Evolutionary conservation across 805 yeast species (phyloP).

Genomic region (Scheffersomyces lignosus): DNA sequence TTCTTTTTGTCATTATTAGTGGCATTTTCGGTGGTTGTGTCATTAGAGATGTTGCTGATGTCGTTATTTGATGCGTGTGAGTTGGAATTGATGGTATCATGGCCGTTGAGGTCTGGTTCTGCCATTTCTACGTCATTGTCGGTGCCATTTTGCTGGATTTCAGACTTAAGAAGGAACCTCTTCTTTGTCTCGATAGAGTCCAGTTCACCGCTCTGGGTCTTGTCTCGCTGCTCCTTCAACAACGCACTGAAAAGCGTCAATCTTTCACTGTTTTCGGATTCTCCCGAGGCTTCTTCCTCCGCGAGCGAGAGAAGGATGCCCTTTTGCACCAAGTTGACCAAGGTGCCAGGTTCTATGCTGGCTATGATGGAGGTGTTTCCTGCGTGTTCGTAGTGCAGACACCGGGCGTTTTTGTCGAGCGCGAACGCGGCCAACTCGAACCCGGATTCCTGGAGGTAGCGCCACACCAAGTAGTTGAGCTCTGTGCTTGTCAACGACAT

Average conservation of each 20-base stretch:
- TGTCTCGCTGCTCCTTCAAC: conserved; percentile 35
- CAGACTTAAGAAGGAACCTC: conserved; percentile 11
- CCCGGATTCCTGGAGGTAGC: conserved; percentile 87
- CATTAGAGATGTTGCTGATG: conserved; percentile 3
- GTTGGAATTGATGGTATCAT: not conserved
- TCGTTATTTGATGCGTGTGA: conserved; percentile 2
- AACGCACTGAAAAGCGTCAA: conserved; percentile 51
- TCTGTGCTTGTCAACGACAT: conserved; percentile 86
- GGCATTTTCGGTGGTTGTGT: not conserved
- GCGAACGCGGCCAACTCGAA: conserved; percentile 77
- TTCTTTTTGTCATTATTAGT: not conserved
- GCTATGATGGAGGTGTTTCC: conserved; percentile 39
- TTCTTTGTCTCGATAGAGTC: conserved; percentile 4
- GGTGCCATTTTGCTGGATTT: conserved; percentile 4
- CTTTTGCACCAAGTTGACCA: conserved; percentile 80
- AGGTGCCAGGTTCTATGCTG: conserved; percentile 71
- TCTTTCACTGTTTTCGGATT: conserved; percentile 21
- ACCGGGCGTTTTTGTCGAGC: conserved; percentile 69
- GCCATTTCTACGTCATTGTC: conserved; percentile 1
- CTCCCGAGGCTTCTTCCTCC: conserved; percentile 51
- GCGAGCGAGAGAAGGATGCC: conserved; percentile 79
- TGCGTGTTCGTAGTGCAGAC: conserved; percentile 53
- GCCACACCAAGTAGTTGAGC: conserved; percentile 88
- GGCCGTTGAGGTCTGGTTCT: conserved; percentile 1
- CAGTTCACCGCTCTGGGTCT: not conserved